A percentile compares a stretch with the other conserved stretches of the same genome.
Evolutionary conservation across 192 early-diverging fungal genomes (phyloP).

Genomic region (Fimicolochytrium jonesii): DNA sequence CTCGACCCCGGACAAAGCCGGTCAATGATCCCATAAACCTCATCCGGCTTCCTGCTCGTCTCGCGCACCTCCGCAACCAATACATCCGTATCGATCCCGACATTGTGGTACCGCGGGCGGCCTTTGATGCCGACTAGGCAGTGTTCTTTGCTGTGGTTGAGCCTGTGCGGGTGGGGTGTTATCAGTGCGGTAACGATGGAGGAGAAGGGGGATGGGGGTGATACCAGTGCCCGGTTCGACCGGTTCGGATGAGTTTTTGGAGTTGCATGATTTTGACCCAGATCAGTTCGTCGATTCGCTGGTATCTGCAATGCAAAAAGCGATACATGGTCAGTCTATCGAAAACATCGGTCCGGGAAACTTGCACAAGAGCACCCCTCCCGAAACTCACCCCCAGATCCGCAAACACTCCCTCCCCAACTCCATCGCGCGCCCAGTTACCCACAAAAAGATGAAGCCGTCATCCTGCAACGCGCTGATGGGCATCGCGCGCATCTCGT

Average conservation of each 20-base stretch:
- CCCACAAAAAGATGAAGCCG: slow-evolving; percentile 61
- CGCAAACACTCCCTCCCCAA: slow-evolving; percentile 50
- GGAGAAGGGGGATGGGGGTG: too few relatives aligned
- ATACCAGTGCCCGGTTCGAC: slow-evolving; percentile 63
- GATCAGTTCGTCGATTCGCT: slow-evolving; percentile 58
- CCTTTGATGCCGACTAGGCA: slow-evolving; percentile 60
- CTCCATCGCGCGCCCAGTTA: slow-evolving; percentile 64
- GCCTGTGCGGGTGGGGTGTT: too few relatives aligned
- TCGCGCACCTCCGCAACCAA: slow-evolving; percentile 58
- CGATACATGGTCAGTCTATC: not conserved
- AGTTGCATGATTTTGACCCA: slow-evolving; percentile 67
- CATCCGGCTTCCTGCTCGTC: slow-evolving; percentile 60
- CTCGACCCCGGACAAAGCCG: slow-evolving; percentile 50
- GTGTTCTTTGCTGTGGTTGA: slow-evolving; percentile 66
- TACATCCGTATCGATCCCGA: slow-evolving; percentile 54
- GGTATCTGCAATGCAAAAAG: slow-evolving; percentile 26
- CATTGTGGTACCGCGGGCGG: slow-evolving; percentile 26
- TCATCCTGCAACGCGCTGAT: slow-evolving; percentile 48
- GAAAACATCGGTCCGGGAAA: too few relatives aligned
- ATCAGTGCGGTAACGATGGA: too few relatives aligned
- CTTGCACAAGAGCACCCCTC: too few relatives aligned
- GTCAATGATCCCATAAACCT: slow-evolving; percentile 58
- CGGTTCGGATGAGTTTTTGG: slow-evolving; percentile 56
- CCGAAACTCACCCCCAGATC: slow-evolving; percentile 30
- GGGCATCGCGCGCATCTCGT: slow-evolving; percentile 56